phyloP scores from a whole-genome alignment of 495 filamentous ascomycete species.

The Massariosphaeria phaeospora region DNA sequence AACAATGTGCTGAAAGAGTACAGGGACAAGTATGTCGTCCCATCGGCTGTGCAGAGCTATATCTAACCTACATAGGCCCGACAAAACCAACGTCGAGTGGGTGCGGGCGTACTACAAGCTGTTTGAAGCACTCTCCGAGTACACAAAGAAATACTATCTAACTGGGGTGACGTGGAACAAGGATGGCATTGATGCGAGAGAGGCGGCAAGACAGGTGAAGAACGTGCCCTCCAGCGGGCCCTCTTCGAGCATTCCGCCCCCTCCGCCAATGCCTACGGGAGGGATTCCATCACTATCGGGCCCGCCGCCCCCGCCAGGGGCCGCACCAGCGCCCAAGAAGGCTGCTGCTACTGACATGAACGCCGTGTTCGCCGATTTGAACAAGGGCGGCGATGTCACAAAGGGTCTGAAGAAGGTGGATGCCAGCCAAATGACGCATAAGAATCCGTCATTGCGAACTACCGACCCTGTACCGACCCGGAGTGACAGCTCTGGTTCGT shows the following conservation, averaged over 20 bases:
- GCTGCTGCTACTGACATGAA: slow-evolving; percentile 53
- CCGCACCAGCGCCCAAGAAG: slow-evolving; percentile 48
- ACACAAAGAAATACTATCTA: slow-evolving; percentile 73
- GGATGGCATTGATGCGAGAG: slow-evolving; percentile 64
- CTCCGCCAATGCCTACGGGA: slow-evolving; percentile 46
- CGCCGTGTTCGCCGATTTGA: slow-evolving; percentile 85
- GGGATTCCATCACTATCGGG: slow-evolving; percentile 42
- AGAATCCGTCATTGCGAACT: slow-evolving; percentile 86
- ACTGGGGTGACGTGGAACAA: slow-evolving; percentile 86
- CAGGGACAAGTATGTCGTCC: slow-evolving; percentile 72
- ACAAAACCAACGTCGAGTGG: slow-evolving; percentile 58
- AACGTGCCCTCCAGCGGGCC: slow-evolving; percentile 41
- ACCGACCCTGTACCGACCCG: slow-evolving; percentile 61
- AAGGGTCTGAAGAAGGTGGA: slow-evolving; percentile 87
- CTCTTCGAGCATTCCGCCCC: slow-evolving; percentile 43
- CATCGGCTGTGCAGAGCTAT: neutral
- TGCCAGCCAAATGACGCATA: slow-evolving; percentile 93
- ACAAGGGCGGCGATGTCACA: slow-evolving; percentile 80
- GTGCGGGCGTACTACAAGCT: slow-evolving; percentile 82
- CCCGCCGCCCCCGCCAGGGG: slow-evolving; percentile 52
- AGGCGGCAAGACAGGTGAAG: slow-evolving; percentile 61
- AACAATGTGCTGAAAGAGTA: slow-evolving; percentile 84
- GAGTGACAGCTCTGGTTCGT: slow-evolving; percentile 48
- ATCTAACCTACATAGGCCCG: slow-evolving; percentile 10
- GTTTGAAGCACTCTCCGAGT: slow-evolving; percentile 72